Base-by-base conservation (phyloP, 2,329 filamentous ascomycete species). In the Sclerotinia borealis region DNA sequence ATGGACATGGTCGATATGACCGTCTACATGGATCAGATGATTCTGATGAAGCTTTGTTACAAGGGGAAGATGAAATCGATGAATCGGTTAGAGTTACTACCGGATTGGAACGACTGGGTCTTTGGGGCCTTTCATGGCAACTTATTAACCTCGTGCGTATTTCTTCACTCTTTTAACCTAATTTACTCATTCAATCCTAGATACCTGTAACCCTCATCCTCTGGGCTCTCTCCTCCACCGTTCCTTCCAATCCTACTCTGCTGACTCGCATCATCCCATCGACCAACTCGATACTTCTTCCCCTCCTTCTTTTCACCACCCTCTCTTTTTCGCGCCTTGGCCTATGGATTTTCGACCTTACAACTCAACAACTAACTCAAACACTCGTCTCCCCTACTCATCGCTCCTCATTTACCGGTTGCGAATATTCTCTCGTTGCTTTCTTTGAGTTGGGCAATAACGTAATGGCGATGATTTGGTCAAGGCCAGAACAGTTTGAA, bases 341-440 rank as follows among this genome's bases (percentile, higher is more conserved):
- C 15, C 76, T 78, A 34, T 79, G 78, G 78, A 73, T 77, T 48
- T 79, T 74, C 68, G 78, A 79, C 67, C 74, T 79, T 10, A 77
- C 76, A 4, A 78, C 77, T 10, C 77, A 78, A 65, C 77, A 79
- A 65, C 68, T 79, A 66, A 85, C 68, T 67, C 77, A 72, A 72
- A 81, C 58, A 67, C 77, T 69, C 19, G 72, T 76, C 11, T 67
- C 71, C 2, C 65, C 67, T 15, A 65, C 71, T 2, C 69, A 74
- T 25, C 73, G 77, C 19, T 77, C 78, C 0, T 76, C 75, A 54
- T 79, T 79, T 62, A 76, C 77, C 0, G 78, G 78, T 15, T 75
- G 77, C 6, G 78, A 79, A 68, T 75, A 75, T 64, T 73, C 74
- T 6, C 72, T 79, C 52, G 69, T 77, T 17, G 75, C 76, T 29